These are phyloP conservation scores for Primulina tabacum DNA, from an alignment of 257 asterid species.

Conservation along the genomic window DNA sequence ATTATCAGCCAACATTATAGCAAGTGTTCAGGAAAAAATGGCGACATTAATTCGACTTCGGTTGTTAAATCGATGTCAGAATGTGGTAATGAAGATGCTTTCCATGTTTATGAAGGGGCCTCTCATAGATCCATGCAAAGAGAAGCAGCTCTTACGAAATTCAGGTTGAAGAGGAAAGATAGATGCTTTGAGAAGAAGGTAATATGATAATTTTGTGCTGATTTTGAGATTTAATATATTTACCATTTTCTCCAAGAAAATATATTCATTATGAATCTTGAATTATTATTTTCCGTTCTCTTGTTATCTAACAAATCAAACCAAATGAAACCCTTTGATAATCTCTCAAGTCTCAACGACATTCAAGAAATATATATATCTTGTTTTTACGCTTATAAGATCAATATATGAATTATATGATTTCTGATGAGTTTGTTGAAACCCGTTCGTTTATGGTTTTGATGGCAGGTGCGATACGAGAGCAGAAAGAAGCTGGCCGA, in stretches of 20 bases:
- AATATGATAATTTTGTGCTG: not conserved
- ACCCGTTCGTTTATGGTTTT: not conserved
- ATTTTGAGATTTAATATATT: not conserved
- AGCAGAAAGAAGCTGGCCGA: slow-evolving; percentile 95
- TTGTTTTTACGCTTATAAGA: not conserved
- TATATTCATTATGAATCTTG: not conserved
- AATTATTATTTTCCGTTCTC: not conserved
- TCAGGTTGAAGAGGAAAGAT: slow-evolving; percentile 82
- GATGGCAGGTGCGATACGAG: slow-evolving; percentile 78
- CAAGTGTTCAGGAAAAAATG: slow-evolving; percentile 35
- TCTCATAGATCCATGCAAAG: slow-evolving; percentile 57
- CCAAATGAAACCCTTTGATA: not conserved
- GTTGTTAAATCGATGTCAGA: slow-evolving; percentile 32
- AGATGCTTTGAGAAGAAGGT: slow-evolving; percentile 99
- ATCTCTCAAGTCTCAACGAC: not conserved
- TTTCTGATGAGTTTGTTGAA: not conserved
- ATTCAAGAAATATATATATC: not conserved
- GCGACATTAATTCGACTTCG: slow-evolving; percentile 27
- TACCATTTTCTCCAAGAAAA: not conserved
- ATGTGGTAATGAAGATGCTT: slow-evolving; percentile 48
- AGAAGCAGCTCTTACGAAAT: slow-evolving; percentile 88
- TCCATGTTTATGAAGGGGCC: slow-evolving; percentile 40
- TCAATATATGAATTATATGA: no score
- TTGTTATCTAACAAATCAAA: not conserved
- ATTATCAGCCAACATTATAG: slow-evolving; percentile 31